A percentile compares a stretch with the other conserved stretches of the same genome.
These are phyloP conservation scores for Fragilaria crotonensis DNA, from an alignment of 108 stramenopile species.

Conservation along the genomic window DNA sequence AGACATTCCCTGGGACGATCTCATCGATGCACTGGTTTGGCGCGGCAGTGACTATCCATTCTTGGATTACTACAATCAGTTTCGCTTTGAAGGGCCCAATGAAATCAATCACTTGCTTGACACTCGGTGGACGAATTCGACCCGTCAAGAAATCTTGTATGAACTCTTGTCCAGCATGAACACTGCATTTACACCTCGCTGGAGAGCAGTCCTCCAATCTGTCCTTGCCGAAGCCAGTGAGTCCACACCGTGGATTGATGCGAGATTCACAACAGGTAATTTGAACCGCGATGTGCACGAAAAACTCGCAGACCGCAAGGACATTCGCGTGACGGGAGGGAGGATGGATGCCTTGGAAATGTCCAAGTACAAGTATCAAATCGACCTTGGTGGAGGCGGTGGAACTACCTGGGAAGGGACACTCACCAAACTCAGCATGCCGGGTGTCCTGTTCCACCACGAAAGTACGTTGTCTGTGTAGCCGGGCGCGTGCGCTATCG, in stretches of 20 bases:
- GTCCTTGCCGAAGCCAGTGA: background rate
- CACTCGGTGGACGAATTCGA: background rate
- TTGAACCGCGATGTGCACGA: background rate
- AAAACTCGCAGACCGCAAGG: background rate
- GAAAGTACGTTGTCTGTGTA: slow-evolving; percentile 3
- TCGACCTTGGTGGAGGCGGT: slow-evolving; percentile 50
- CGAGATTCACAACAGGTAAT: background rate
- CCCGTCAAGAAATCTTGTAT: background rate
- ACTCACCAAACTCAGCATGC: slow-evolving; percentile 25
- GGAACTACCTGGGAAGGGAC: slow-evolving; percentile 44
- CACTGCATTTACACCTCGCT: background rate
- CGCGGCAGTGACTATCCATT: slow-evolving; percentile 2
- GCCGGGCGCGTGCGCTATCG: too few species aligned
- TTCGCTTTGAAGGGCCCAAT: background rate
- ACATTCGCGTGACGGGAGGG: background rate
- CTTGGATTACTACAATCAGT: slow-evolving; percentile 4
- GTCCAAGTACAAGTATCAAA: slow-evolving; percentile 35
- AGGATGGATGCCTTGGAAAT: background rate
- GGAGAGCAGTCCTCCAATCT: background rate
- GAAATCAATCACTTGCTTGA: background rate
- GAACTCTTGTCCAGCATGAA: background rate
- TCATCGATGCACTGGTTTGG: background rate
- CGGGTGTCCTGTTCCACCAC: slow-evolving; percentile 19
- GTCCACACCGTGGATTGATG: background rate
- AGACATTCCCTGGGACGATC: background rate